Base-by-base conservation (phyloP, 1,284 basidiomycete genomes). In the Ganoderma meredithae region DNA sequence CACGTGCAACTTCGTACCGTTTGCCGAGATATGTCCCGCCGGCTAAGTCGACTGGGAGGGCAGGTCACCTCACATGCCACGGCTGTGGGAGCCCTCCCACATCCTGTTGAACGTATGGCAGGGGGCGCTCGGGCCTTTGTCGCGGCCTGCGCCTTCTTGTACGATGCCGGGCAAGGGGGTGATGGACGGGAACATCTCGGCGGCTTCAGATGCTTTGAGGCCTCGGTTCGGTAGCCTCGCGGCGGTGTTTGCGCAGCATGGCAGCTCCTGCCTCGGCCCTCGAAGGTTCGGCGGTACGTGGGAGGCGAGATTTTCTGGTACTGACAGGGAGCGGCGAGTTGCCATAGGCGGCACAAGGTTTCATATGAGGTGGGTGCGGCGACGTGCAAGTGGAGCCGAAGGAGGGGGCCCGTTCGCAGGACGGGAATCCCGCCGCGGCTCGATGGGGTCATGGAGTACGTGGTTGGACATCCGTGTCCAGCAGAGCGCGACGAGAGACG, bases 81-180 rank as follows among this genome's bases (percentile, higher is more conserved):
- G 71, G 63, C 58, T 68, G 71, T 72, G 71, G 69, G 71, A 72
- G 55, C 36, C 31, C 22, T 72, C 69, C 61, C 71, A 72, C 69
- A 65, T 39, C 39, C 53, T 31, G 44, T 65, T 36, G 60, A 64
- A 56, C 19, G 25, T 5, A 40, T 22, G 58, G 22, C n/a, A 17
- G 22, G 39, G 25, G 39, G 12, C 22, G 58, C 22, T 22, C 47
- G 47, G 22, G 22, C 19, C 44, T 36, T 22, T 25, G 39, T 22
- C n/a, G 41, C 39, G 8, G 22, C 17, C 10, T 40, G 22, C 39
- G 36, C n/a, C 39, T 40, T 25, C 39, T 60, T 22, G 58, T 60
- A 40, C 56, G 36, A 33, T 22, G 17, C n/a, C 56, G 36, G n/a
- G 9, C 12, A 59, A 19, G 39, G 19, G n/a, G 56, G n/a, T n/a